phyloP scores from a whole-genome alignment of 192 early-diverging fungal genomes.

The Phlyctochytrium bullatum region DNA sequence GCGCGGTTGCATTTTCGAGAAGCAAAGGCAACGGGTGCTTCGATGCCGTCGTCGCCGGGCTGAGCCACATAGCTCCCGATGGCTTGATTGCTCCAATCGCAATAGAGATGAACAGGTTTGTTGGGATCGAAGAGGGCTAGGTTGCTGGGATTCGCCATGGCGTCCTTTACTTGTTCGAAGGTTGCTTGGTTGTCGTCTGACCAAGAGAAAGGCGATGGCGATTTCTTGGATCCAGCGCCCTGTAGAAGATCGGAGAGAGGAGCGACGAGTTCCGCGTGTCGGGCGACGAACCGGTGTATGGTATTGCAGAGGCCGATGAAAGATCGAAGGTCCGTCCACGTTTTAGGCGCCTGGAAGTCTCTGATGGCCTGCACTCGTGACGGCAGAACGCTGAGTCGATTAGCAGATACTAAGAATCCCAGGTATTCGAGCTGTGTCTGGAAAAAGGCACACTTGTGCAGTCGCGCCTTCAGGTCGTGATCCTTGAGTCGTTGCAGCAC shows the following conservation, averaged over 20 bases:
- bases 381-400: conserved; percentile 4
- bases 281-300: conserved; percentile 10
- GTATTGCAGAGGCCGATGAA: conserved; percentile 24
- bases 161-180: background rate
- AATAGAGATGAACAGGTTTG: conserved; percentile 2
- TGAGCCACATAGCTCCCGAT: conserved; percentile 17
- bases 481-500: too few relatives aligned
- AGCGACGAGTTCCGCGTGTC: conserved; percentile 6
- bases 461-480: too few relatives aligned
- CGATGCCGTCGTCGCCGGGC: background rate
- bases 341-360: background rate
- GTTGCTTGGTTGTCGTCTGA: background rate
- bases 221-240: background rate
- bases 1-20: background rate
- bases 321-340: conserved; percentile 6
- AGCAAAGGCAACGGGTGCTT: conserved; percentile 4
- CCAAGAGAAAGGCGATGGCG: background rate
- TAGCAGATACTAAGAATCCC: conserved; percentile 10
- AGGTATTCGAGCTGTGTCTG: too few relatives aligned
- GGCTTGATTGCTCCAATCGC: conserved; percentile 2
- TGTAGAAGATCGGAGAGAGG: conserved; percentile 21
- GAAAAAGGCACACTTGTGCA: too few relatives aligned
- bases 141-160: background rate
- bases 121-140: conserved; percentile 7
- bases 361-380: conserved; percentile 1